Base-by-base conservation (phyloP, 805 yeast genomes). In the Saturnispora dispora region DNA sequence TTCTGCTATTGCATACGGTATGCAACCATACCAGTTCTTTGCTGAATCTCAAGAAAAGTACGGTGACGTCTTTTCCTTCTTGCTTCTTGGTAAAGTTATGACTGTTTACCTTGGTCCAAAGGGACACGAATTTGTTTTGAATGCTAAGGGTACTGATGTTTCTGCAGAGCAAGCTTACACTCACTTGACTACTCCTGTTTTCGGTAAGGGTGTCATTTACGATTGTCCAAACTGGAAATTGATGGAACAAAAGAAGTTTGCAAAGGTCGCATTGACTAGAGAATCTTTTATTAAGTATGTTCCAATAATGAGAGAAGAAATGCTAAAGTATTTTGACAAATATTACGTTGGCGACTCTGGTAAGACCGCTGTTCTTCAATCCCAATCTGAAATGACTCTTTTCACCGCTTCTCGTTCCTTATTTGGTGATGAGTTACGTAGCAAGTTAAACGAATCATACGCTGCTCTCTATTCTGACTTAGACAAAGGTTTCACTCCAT, bases 221-320 rank as follows among this genome's bases (percentile, higher is more conserved):
- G 99, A 93, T 71, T 91, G 97, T 71, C 88, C 99, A 56, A 93
- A 93, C 72, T 71, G 81, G 62, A 81, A 89, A 58, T 78, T 93
- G 63, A 93, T 93, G 99, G 99, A 93, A 68, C 99, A 93, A 71
- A 93, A 93, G 80, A 93, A 89, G 73, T 93, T 93, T 63, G 95
- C 90, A 56, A 93, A 93, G 71, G 79, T 79, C 50, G 95, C 96
- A 22, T 76, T 93, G 60, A 85, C 96, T 27, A 80, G 78, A 57
- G 96, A 87, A 44, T 80, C 95, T 1, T 93, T 93, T 74, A 77
- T 79, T 59, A 69, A 72, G 17, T 91, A 93, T 63, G 97, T 93
- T 47, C 99, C 99, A 53, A 72, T 83, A 66, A 89, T 93, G 62
- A 78, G 78, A 61, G 83, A 82, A 56, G 99, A 93, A 69, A 77